Conservation (phyloP, 2,329 filamentous ascomycete genomes). For the Alternaria sp. region DNA sequence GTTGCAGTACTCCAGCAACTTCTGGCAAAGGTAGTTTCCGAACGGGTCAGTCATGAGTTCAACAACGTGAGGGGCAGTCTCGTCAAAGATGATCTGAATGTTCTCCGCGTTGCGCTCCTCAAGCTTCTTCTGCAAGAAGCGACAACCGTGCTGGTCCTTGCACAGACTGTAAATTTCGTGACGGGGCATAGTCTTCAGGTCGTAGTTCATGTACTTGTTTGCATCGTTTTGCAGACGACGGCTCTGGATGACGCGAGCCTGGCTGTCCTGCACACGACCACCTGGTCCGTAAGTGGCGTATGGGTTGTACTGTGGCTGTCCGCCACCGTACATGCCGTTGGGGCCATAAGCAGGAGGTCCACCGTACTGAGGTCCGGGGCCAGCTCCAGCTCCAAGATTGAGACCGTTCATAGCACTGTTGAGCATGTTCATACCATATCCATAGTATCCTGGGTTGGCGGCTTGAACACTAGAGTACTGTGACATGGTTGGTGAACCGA, state of each 20-base stretch:
- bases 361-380: slow-evolving; percentile 51
- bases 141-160: slow-evolving; percentile 98
- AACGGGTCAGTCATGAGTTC: slow-evolving; percentile 99
- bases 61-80: slow-evolving; percentile 91
- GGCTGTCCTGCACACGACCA: slow-evolving; percentile 72
- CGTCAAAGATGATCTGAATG: slow-evolving; percentile 90
- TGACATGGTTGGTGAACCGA: slow-evolving; percentile 43
- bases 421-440: slow-evolving; percentile 69
- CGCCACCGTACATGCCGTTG: slow-evolving; percentile 35
- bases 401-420: slow-evolving; percentile 74
- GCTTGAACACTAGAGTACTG: slow-evolving; percentile 41
- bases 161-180: slow-evolving; percentile 89
- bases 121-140: slow-evolving; percentile 95
- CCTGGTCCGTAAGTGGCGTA: slow-evolving; percentile 51
- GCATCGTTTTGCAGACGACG: slow-evolving; percentile 74
- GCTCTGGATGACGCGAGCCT: slow-evolving; percentile 77
- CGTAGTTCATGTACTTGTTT: slow-evolving; percentile 82
- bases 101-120: slow-evolving; percentile 86
- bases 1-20: slow-evolving; percentile 93
- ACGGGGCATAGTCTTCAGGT: slow-evolving; percentile 75
- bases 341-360: slow-evolving; percentile 34
- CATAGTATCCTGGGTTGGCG: slow-evolving; percentile 54
- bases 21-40: slow-evolving; percentile 99
- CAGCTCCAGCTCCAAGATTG: slow-evolving; percentile 35
- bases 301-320: slow-evolving; percentile 36